These are phyloP conservation scores for Tephrocybe rancida DNA, from an alignment of 768 basidiomycete genomes.

Conservation along the genomic window DNA sequence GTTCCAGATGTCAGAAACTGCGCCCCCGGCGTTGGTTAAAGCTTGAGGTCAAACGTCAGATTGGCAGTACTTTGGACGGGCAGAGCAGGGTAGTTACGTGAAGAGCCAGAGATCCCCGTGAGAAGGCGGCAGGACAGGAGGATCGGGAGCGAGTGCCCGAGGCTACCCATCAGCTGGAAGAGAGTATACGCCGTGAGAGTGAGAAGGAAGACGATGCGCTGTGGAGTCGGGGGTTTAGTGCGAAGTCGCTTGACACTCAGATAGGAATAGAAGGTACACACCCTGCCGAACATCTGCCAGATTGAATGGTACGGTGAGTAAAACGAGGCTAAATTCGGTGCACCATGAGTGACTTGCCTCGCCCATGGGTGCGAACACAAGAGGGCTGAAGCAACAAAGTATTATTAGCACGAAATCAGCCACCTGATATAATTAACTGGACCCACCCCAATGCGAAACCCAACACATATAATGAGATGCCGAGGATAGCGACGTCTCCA, in stretches of 20 bases:
- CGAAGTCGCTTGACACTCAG: neutral
- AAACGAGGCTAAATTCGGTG: constrained; percentile 7
- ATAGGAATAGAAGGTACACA: constrained; percentile 25
- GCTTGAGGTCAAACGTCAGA: constrained; percentile 33
- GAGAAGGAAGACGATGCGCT: constrained; percentile 58
- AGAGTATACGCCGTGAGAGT: constrained; percentile 52
- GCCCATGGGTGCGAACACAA: constrained; percentile 60
- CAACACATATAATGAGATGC: constrained; percentile 63
- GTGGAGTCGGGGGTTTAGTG: neutral
- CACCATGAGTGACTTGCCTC: constrained; percentile 40
- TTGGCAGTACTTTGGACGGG: constrained; percentile 1
- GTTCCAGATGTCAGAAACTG: constrained; percentile 61
- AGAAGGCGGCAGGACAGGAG: constrained; percentile 55
- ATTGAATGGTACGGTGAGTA: neutral
- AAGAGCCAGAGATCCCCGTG: constrained; percentile 60
- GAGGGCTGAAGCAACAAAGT: constrained; percentile 33
- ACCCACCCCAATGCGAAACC: constrained; percentile 62
- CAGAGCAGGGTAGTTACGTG: constrained; percentile 38
- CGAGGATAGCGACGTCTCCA: constrained; percentile 54
- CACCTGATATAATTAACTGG: neutral
- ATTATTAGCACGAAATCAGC: neutral
- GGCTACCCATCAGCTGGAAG: constrained; percentile 56
- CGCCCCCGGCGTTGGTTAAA: constrained; percentile 59
- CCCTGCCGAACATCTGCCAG: constrained; percentile 53
- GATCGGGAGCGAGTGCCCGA: constrained; percentile 48